Evolutionary conservation across 2,329 filamentous ascomycete species (phyloP), one percentile per base, ranked within the genome.

Genomic region (Lasiodiplodia sp.): DNA sequence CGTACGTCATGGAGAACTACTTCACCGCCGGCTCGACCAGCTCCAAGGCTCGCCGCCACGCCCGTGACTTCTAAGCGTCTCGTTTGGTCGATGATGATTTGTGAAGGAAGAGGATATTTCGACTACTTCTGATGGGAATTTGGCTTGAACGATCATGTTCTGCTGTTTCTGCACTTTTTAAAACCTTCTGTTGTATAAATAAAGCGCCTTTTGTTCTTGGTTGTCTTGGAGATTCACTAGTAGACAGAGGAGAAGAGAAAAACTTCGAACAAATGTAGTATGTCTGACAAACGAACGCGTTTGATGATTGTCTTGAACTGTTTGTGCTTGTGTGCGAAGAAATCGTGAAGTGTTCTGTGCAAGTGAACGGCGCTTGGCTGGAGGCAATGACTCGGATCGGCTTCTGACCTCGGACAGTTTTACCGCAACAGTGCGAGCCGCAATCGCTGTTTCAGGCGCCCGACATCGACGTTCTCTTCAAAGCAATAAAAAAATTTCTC

Each of bases 1-100:
- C 66, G 31, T 72, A 71, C 66, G 66, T 71, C 62, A 69, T 71
- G 64, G 68, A 67, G 63, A 70, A 64, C 64, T 68, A 69, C 53
- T 55, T 70, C 44, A 51, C 66, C 14, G n/a, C 63, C 34, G 51
- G 55, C 38, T 31, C 49, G 21, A 37, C 57, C 53, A 37, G 18
- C 60, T 21, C 40, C 58, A 64, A 64, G 28, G 16, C 25, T 11
- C 66, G 69, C 67, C 67, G 69, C 44, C 70, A 72, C 63, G 69
- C 71, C 16, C 70, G 71, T 23, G 63, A 70, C 47, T 37, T 70
- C 49, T 57, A 34, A 23, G 21, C 44, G 37, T 51, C 34, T 51
- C 40, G 14, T 10, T 56, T 8, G 28, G 28, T 28, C 57, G 34
- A 6, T 21, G 21, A 18, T 5, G 55, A 18, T 56, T 21, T 14